Conservation (phyloP, 2,329 filamentous ascomycete species). For the Fusarium robinianum region DNA sequence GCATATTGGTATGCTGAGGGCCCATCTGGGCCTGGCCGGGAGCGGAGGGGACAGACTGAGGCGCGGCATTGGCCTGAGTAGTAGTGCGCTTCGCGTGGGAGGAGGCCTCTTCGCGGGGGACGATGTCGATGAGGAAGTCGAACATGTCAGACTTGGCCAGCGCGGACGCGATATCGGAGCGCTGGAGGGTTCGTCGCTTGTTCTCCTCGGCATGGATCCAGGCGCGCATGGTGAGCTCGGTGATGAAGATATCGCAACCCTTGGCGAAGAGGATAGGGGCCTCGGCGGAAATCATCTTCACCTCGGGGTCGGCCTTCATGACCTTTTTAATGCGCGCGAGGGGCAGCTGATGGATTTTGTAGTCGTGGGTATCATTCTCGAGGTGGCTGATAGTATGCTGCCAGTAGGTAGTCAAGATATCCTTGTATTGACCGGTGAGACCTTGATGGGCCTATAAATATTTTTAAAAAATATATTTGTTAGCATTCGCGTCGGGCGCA, state of each 20-base stretch:
- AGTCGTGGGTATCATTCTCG: slow-evolving; percentile 94
- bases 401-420: slow-evolving; percentile 99
- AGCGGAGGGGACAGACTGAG: slow-evolving; percentile 53
- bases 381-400: slow-evolving; percentile 97
- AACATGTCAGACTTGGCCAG: slow-evolving; percentile 99
- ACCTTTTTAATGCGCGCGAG: slow-evolving; percentile 99
- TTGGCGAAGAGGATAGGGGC: slow-evolving; percentile 98
- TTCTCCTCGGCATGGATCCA: slow-evolving; percentile 99
- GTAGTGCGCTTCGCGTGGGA: slow-evolving; percentile 79
- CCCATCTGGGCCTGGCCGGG: slow-evolving; percentile 57
- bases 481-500: neutral
- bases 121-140: slow-evolving; percentile 98
- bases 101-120: slow-evolving; percentile 90
- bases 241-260: slow-evolving; percentile 99
- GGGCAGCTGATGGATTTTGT: slow-evolving; percentile 96
- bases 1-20: slow-evolving; percentile 54
- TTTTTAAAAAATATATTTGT: slow-evolving; percentile 1
- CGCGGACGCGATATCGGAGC: slow-evolving; percentile 94
- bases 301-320: slow-evolving; percentile 98
- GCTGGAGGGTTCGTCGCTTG: slow-evolving; percentile 91
- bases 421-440: slow-evolving; percentile 87
- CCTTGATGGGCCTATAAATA: slow-evolving; percentile 86
- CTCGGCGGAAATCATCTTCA: slow-evolving; percentile 99
- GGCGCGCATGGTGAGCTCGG: slow-evolving; percentile 96
- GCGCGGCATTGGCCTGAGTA: slow-evolving; percentile 51